phyloP scores from a whole-genome alignment of 805 yeast genomes.

The Lipomyces yamanashiensis region DNA sequence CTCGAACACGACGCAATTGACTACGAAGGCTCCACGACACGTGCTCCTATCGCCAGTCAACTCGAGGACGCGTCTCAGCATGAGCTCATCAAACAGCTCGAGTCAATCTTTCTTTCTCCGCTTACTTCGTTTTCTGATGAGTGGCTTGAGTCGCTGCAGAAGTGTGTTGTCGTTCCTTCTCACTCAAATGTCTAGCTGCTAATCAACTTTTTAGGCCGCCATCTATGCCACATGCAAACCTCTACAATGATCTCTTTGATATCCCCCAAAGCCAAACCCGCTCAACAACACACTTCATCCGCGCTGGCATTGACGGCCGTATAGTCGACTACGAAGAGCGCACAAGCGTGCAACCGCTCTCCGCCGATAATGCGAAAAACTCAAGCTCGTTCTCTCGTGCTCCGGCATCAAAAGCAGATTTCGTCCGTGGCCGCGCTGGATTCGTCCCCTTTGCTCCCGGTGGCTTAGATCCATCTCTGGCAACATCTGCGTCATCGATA shows the following conservation, averaged over 20 bases:
- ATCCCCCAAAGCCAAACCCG: constrained; percentile 67
- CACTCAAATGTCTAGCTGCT: background rate
- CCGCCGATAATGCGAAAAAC: constrained; percentile 62
- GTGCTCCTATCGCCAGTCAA: background rate
- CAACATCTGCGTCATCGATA: constrained; percentile 38
- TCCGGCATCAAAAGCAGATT: constrained; percentile 57
- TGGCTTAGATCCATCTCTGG: constrained; percentile 55
- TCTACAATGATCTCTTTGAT: constrained; percentile 56
- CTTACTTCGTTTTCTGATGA: constrained; percentile 67
- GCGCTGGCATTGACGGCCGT: constrained; percentile 75
- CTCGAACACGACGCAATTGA: constrained; percentile 9
- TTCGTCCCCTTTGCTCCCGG: constrained; percentile 94
- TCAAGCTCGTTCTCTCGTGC: constrained; percentile 76
- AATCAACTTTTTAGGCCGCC: constrained; percentile 30
- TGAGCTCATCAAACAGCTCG: constrained; percentile 39
- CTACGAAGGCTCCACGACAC: background rate
- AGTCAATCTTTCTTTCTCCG: constrained; percentile 62
- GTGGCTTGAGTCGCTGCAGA: constrained; percentile 69
- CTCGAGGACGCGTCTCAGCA: constrained; percentile 24
- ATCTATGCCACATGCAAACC: constrained; percentile 42
- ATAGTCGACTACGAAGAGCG: constrained; percentile 69
- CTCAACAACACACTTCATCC: constrained; percentile 66
- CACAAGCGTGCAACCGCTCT: constrained; percentile 51
- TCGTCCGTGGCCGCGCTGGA: constrained; percentile 69
- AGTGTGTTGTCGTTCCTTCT: constrained; percentile 38